Conservation (phyloP, 495 filamentous ascomycete genomes). For the Hypoxylon crocopeplum region DNA sequence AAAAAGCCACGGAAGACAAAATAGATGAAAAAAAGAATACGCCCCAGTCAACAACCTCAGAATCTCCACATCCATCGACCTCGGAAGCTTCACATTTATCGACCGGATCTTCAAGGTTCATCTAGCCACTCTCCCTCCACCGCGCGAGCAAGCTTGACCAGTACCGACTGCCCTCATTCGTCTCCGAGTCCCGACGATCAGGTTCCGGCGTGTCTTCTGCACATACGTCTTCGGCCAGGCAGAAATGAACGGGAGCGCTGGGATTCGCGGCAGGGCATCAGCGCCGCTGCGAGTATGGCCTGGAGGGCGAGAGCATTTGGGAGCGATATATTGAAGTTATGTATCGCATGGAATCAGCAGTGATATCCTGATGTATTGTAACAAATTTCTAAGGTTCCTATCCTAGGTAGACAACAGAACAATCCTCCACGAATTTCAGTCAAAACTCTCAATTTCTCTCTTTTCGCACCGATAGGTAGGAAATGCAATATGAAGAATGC, state of each 20-base stretch:
- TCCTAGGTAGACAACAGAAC: no score
- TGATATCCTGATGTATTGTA: no score
- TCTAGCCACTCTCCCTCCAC: constrained; percentile 16
- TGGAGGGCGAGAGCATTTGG: no score
- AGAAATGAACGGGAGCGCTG: not conserved
- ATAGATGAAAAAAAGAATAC: not conserved
- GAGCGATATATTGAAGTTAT: no score
- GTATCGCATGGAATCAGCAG: no score
- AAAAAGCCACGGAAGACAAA: not conserved
- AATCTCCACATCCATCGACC: not conserved
- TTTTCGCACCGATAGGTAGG: no score
- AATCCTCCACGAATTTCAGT: no score
- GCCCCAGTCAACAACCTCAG: not conserved
- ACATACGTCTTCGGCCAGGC: not conserved
- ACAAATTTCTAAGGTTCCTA: no score
- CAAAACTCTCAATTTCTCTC: no score
- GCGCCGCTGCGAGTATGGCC: no score
- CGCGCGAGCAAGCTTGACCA: constrained; percentile 11
- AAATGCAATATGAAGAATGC: no score
- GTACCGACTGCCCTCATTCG: constrained; percentile 12
- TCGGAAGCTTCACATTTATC: constrained; percentile 5
- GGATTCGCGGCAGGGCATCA: no score
- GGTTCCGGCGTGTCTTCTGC: constrained; percentile 1
- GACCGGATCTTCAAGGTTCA: not conserved
- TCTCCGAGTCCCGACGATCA: not conserved